Base-by-base conservation (phyloP, 352 stramenopile genomes). In the Chrysophaeum taylorii region DNA sequence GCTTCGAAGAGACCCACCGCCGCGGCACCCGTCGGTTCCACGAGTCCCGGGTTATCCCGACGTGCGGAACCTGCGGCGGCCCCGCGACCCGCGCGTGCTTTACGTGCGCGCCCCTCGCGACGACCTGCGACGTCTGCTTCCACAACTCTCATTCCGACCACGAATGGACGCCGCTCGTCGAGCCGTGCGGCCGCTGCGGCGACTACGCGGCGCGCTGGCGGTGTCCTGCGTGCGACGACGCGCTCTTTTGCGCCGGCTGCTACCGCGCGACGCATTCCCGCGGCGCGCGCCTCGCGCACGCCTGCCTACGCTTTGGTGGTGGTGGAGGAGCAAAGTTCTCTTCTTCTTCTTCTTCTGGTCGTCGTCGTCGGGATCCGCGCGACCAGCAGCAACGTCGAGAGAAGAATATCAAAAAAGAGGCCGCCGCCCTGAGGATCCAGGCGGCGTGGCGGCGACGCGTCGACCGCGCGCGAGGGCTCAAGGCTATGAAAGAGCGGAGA, bases 201-300 rank as follows among this genome's bases (percentile, higher is more conserved):
- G 45, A 57, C 45, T 57, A 57, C 45, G 45, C 45, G 12, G 45
- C 45, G 45, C 45, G 45, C 12, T 57, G 45, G 45, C 45, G 45
- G 9, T 57, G 45, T 25, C 5, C 14, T 5, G 9, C 9, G 23
- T 57, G 45, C 45, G 9, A 12, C 7, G 45, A 57, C 18, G 23
- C 12, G 12, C n/a, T n/a, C n/a, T 57, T 33, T 25, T 57, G 45
- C 45, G 45, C 45, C 45, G 45, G 45, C 45, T 57, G 45, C 45
- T 57, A 57, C 45, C 18, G 45, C 9, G 45, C 45, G 18, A 12
- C 9, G 45, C 45, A 57, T 25, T 12, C 45, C 5, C 45, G 45
- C 9, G 45, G 45, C 12, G 45, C 45, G 9, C 45, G 45, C 45
- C 45, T 57, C 18, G 23, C 9, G 18, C 45, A 57, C 45, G 31